Evolutionary conservation across 805 yeast genomes (phyloP), one percentile per base, ranked within the genome.

Genomic region (Peterozyma xylosa): DNA sequence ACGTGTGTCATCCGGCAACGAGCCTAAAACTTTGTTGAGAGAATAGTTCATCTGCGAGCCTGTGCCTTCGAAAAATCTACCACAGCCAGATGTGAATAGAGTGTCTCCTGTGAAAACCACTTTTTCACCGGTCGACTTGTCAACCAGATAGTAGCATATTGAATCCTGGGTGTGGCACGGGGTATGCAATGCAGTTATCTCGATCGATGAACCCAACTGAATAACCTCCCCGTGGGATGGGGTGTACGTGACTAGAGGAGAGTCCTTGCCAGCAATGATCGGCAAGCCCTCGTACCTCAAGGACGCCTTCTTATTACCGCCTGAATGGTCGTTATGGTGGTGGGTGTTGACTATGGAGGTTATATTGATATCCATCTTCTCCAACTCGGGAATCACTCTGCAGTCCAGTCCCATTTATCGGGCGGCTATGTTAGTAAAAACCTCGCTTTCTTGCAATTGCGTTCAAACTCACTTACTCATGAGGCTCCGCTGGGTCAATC

Each of bases 151-250:
- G 63, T 88, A 93, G 58, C 98, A 91, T 48, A 93, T 86, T 3
- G 96, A 87, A 63, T 93, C 99, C 63, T 85, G 93, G 0, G 99
- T 93, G 62, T 93, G 99, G 59, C 99, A 93, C 3, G 99, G 99
- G 0, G 99, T 93, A 63, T 91, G 91, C 35, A 91, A 68, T 1
- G 96, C 95, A 2, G 82, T 79, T 41, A 90, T 75, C 14, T 76
- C 70, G 41, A 91, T 57, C 48, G 73, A 60, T 35, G 70, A 66
- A 3, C 96, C 96, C 46, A 89, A 64, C 47, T 72, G 70, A 47
- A 85, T 68, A 15, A 68, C 64, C 48, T 80, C 86, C 11, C 71
- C 65, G 58, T 88, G 80, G 0, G 70, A 62, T 2, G 96, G 96
- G 3, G 89, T 79, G 45, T 73, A 67, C 0, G 83, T 71, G 15